These are phyloP conservation scores for Piromyces finnis DNA, from an alignment of 192 early-diverging fungal species.

Conservation along the genomic window DNA sequence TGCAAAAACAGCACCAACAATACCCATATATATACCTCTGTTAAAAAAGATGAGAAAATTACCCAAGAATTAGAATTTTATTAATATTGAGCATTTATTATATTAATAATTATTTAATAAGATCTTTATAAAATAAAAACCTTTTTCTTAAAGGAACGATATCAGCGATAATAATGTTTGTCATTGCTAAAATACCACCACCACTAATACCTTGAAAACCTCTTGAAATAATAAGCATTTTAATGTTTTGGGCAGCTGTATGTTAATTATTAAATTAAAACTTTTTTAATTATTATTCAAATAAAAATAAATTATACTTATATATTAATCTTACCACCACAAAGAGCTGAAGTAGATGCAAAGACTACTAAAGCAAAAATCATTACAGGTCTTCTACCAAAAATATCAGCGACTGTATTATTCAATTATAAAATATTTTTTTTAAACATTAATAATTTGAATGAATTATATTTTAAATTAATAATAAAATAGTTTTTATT, in stretches of 20 bases:
- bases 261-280: too few species aligned
- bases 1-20: constrained; percentile 37
- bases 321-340: neutral
- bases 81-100: too few species aligned
- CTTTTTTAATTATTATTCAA: too few species aligned
- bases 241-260: neutral
- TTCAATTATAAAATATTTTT: too few species aligned
- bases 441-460: too few species aligned
- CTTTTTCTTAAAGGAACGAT: constrained; percentile 39
- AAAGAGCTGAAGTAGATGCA: neutral
- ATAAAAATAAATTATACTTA: too few species aligned
- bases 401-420: neutral
- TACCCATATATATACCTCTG: constrained; percentile 35
- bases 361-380: neutral
- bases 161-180: constrained; percentile 51
- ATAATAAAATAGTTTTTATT: too few species aligned
- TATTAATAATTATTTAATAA: too few species aligned
- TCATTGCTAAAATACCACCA: constrained; percentile 41
- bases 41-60: too few species aligned
- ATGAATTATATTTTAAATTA: too few species aligned
- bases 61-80: too few species aligned
- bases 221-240: constrained; percentile 27
- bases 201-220: constrained; percentile 44
- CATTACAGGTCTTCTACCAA: neutral
- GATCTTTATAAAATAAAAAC: neutral